These are phyloP conservation scores for Rhododendron kiyosumense DNA, from an alignment of 148 eudicot species.

Conservation along the genomic window DNA sequence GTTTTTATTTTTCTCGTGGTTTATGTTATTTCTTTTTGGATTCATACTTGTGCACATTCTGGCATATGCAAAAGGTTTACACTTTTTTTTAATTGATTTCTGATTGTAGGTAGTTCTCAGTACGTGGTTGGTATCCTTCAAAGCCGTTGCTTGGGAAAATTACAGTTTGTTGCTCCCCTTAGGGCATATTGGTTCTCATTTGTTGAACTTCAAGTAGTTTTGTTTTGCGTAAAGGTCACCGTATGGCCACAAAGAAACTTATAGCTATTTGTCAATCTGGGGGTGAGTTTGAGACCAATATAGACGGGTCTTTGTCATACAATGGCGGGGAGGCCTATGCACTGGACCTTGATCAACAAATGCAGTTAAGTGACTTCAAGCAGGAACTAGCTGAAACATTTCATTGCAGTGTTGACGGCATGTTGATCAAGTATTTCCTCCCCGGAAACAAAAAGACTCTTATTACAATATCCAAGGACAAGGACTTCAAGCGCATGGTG, in stretches of 20 bases:
- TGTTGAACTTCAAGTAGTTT: neutral
- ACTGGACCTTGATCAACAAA: conserved; percentile 51
- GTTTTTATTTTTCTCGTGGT: neutral
- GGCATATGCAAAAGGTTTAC: neutral
- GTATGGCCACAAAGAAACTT: conserved; percentile 50
- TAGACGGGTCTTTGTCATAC: conserved; percentile 58
- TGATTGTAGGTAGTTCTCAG: neutral
- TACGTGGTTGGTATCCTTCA: neutral
- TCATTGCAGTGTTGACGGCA: conserved; percentile 31
- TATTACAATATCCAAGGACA: conserved; percentile 68
- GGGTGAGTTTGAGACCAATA: conserved; percentile 56
- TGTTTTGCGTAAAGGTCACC: neutral
- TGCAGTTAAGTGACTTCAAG: conserved; percentile 55
- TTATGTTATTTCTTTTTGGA: neutral
- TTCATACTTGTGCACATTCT: neutral
- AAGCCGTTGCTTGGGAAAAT: neutral
- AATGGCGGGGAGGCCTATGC: conserved; percentile 83
- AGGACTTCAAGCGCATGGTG: conserved; percentile 73
- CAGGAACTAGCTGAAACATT: conserved; percentile 66
- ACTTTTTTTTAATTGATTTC: neutral
- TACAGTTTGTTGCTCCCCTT: neutral
- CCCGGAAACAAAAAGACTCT: conserved; percentile 74
- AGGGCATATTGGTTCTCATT: neutral
- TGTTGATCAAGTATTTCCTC: conserved; percentile 67
- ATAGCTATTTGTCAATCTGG: conserved; percentile 84